Evolutionary conservation across 2,329 filamentous ascomycete species (phyloP).

Genomic region (Apiospora pterosperma): DNA sequence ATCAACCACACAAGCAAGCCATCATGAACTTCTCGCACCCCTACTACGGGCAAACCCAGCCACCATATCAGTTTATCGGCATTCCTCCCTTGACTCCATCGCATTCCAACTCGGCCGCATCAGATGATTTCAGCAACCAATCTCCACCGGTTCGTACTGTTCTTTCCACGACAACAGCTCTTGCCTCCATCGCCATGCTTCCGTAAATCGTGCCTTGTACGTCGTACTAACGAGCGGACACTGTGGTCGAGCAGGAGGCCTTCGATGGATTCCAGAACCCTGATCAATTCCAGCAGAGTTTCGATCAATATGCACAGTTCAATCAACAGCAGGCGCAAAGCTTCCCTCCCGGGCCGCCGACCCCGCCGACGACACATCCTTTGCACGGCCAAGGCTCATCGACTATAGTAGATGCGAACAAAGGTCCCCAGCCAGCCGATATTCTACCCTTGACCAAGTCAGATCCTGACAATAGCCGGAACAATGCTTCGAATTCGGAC

Average conservation of each 20-base stretch:
- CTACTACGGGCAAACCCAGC: slow-evolving; percentile 45
- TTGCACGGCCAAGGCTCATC: slow-evolving; percentile 6
- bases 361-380: slow-evolving; percentile 42
- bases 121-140: slow-evolving; percentile 52
- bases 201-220: no score
- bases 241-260: slow-evolving; percentile 38
- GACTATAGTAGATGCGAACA: slow-evolving; percentile 13
- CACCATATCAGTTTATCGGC: slow-evolving; percentile 50
- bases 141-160: slow-evolving; percentile 51
- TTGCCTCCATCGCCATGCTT: slow-evolving; percentile 8
- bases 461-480: slow-evolving; percentile 35
- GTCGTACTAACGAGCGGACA: slow-evolving; percentile 25
- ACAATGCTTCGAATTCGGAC: slow-evolving; percentile 49
- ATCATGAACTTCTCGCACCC: slow-evolving; percentile 53
- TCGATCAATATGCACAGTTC: slow-evolving; percentile 44
- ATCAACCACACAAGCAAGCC: background rate
- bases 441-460: slow-evolving; percentile 32
- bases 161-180: slow-evolving; percentile 5
- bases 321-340: slow-evolving; percentile 26
- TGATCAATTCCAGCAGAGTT: slow-evolving; percentile 43
- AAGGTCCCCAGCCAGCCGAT: slow-evolving; percentile 24
- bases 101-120: slow-evolving; percentile 50
- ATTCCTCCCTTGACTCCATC: slow-evolving; percentile 53
- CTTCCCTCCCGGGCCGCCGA: slow-evolving; percentile 49
- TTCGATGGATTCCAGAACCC: slow-evolving; percentile 45